Conservation (phyloP, 2,329 filamentous ascomycete genomes). For the Diaporthe batatas region DNA sequence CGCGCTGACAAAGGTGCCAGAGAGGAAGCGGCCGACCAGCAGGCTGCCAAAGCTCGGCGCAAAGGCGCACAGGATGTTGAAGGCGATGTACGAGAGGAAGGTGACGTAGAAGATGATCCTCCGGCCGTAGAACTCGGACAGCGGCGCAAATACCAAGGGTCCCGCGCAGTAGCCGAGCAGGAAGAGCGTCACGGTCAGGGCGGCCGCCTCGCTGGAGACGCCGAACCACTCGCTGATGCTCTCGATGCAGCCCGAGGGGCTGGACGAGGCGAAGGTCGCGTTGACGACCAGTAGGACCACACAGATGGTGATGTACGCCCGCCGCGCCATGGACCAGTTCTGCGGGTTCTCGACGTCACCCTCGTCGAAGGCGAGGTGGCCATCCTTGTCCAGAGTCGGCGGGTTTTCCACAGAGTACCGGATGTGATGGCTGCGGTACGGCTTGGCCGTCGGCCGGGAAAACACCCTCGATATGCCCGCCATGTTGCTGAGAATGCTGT, state of each 20-base stretch:
- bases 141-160: conserved; percentile 69
- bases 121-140: conserved; percentile 70
- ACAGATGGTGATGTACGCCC: conserved; percentile 57
- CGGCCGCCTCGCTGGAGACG: conserved; percentile 61
- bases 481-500: too few species aligned
- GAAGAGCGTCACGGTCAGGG: conserved; percentile 67
- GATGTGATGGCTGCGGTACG: conserved; percentile 60
- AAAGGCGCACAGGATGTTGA: conserved; percentile 68
- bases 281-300: conserved; percentile 65
- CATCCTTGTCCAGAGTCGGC: conserved; percentile 62
- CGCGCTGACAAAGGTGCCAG: conserved; percentile 67
- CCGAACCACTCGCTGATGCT: conserved; percentile 60
- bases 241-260: conserved; percentile 53
- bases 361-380: conserved; percentile 64
- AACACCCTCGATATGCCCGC: conserved; percentile 58
- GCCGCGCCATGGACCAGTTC: conserved; percentile 59
- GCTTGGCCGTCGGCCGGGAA: conserved; percentile 65
- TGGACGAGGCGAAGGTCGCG: conserved; percentile 65
- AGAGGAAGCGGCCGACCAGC: conserved; percentile 67
- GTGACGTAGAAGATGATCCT: conserved; percentile 65
- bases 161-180: conserved; percentile 70
- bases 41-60: conserved; percentile 66
- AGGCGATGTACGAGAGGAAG: conserved; percentile 62
- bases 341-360: conserved; percentile 65
- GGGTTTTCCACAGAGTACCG: conserved; percentile 47